A percentile compares a stretch with the other conserved stretches of the same genome.
Conservation (phyloP, 192 early-diverging fungal species). For the Coemansia sp. region DNA sequence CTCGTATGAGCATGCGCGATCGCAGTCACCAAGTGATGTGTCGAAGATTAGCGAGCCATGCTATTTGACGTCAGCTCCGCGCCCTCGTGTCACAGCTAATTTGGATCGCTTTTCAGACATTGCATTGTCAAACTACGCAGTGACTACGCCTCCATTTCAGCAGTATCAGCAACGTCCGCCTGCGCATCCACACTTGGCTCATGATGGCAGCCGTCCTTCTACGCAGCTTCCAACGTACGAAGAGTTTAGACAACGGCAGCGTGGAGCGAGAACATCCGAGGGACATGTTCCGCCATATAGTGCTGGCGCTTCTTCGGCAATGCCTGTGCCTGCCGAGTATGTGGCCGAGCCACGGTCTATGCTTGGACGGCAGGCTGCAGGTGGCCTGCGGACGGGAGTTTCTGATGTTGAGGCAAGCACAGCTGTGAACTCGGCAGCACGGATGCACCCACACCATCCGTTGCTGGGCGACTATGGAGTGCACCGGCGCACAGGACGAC, state of each 20-base stretch:
- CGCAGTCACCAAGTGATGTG: constrained; percentile 38
- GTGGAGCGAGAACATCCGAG: no score
- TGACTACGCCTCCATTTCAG: constrained; percentile 19
- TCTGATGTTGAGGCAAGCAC: neutral
- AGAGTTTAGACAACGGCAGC: constrained; percentile 29
- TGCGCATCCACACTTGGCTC: neutral
- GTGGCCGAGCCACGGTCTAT: neutral
- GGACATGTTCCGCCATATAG: neutral
- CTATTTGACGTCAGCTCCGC: constrained; percentile 42
- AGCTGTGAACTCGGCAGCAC: neutral
- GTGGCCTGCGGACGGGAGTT: neutral
- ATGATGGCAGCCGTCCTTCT: neutral
- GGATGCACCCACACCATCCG: constrained; percentile 16
- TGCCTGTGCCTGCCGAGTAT: neutral
- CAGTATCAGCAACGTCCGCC: neutral
- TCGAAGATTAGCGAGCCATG: constrained; percentile 54
- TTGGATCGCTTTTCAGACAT: constrained; percentile 49
- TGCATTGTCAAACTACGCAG: constrained; percentile 25
- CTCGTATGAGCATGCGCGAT: constrained; percentile 4
- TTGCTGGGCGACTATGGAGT: constrained; percentile 22
- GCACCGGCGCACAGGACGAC: constrained; percentile 1
- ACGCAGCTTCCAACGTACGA: constrained; percentile 38
- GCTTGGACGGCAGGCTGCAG: neutral
- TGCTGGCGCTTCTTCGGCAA: constrained; percentile 16
- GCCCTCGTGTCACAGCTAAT: constrained; percentile 25